Evolutionary conservation across 2,329 filamentous ascomycete genomes (phyloP).

Genomic region (Cercospora canescens): DNA sequence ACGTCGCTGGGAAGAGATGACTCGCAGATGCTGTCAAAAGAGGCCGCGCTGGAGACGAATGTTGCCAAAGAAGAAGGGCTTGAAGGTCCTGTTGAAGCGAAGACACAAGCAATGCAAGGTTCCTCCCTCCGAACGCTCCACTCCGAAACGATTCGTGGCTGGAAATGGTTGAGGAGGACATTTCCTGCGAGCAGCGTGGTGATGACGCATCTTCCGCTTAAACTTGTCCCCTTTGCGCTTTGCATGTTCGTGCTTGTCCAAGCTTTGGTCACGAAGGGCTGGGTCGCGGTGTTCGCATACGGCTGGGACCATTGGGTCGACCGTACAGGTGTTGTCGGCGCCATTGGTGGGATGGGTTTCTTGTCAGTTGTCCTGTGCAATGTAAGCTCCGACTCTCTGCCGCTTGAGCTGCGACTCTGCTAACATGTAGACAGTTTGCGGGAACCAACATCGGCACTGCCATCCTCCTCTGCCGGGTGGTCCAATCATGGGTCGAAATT

Average conservation of each 20-base stretch:
- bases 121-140: neutral
- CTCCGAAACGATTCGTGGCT: conserved; percentile 27
- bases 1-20: neutral
- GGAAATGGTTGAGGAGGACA: conserved; percentile 65
- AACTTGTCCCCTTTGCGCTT: conserved; percentile 70
- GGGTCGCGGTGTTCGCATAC: conserved; percentile 71
- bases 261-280: conserved; percentile 70
- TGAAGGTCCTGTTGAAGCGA: neutral
- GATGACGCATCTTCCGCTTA: conserved; percentile 64
- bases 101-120: neutral
- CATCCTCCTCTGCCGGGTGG: conserved; percentile 69
- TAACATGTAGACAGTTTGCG: conserved; percentile 50
- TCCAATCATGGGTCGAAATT: conserved; percentile 67
- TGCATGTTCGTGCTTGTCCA: conserved; percentile 76
- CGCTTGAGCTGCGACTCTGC: neutral
- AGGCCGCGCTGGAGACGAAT: neutral
- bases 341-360: conserved; percentile 72
- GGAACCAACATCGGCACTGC: conserved; percentile 77
- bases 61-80: too few species aligned
- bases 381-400: conserved; percentile 41
- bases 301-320: conserved; percentile 73
- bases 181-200: conserved; percentile 70
- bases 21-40: neutral
- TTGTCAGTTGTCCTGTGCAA: conserved; percentile 66
- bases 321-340: conserved; percentile 67